Percentiles rank a stretch among this genome's conserved stretches.
These are phyloP conservation scores for Aspergillus glaucus DNA, from an alignment of 2,329 filamentous ascomycete species.

Conservation along the genomic window DNA sequence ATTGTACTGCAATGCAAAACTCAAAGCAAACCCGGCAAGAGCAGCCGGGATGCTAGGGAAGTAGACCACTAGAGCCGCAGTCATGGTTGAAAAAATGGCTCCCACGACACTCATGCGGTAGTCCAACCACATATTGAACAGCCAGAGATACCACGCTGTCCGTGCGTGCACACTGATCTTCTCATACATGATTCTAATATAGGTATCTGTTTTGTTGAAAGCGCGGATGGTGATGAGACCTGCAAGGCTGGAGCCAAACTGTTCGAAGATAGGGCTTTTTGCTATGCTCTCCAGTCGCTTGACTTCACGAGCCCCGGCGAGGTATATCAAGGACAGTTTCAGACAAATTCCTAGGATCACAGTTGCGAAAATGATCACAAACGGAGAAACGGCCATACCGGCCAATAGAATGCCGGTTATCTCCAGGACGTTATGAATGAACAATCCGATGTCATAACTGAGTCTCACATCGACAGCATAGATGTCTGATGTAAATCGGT, in stretches of 20 bases:
- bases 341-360: constrained; percentile 53
- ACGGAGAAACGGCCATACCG: constrained; percentile 59
- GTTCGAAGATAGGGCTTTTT: constrained; percentile 73
- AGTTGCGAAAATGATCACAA: constrained; percentile 56
- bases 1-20: constrained; percentile 67
- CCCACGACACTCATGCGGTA: constrained; percentile 69
- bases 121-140: constrained; percentile 71
- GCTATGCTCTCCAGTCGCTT: constrained; percentile 66
- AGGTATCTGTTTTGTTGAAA: constrained; percentile 61
- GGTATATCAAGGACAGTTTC: constrained; percentile 55
- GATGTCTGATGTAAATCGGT: constrained; percentile 71
- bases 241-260: constrained; percentile 65
- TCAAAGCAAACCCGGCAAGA: constrained; percentile 68
- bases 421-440: constrained; percentile 55
- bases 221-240: constrained; percentile 71
- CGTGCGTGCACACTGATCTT: constrained; percentile 62
- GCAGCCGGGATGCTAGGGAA: constrained; percentile 59
- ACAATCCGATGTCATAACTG: constrained; percentile 56
- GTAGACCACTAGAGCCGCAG: constrained; percentile 59
- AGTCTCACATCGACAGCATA: constrained; percentile 62
- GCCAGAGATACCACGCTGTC: constrained; percentile 61
- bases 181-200: constrained; percentile 62
- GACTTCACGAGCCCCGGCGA: constrained; percentile 54
- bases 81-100: constrained; percentile 60
- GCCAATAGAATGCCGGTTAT: constrained; percentile 61